phyloP scores from a whole-genome alignment of 2,329 filamentous ascomycete genomes.

The Coleophoma cylindrospora region DNA sequence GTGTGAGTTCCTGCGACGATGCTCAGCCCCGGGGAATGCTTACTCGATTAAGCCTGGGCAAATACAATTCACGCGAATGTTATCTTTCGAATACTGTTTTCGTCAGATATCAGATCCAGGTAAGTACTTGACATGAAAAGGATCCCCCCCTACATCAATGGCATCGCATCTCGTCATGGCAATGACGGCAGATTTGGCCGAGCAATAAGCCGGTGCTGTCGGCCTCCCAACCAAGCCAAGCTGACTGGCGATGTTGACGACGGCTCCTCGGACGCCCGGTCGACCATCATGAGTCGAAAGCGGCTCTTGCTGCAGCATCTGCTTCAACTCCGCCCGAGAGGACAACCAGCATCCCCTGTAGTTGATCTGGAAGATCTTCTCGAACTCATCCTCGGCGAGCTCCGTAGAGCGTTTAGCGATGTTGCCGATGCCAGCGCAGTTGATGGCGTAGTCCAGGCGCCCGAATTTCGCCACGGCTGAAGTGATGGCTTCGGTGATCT shows the following conservation, averaged over 20 bases:
- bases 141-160: conserved; percentile 35
- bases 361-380: conserved; percentile 36
- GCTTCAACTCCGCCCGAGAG: conserved; percentile 34
- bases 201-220: conserved; percentile 35
- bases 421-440: conserved; percentile 32
- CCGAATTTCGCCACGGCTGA: conserved; percentile 29
- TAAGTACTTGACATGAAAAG: neutral
- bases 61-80: conserved; percentile 40
- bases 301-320: conserved; percentile 38
- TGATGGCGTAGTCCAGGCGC: conserved; percentile 40
- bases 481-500: conserved; percentile 29
- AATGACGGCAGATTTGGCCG: conserved; percentile 39
- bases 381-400: conserved; percentile 32
- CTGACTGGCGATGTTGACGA: conserved; percentile 40
- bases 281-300: conserved; percentile 37
- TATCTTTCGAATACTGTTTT: conserved; percentile 35
- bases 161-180: conserved; percentile 40
- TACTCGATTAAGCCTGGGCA: conserved; percentile 39
- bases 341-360: conserved; percentile 40
- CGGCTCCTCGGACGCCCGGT: conserved; percentile 31
- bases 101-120: neutral
- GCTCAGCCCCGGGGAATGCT: conserved; percentile 2
- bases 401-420: conserved; percentile 17
- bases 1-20: neutral
- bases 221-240: conserved; percentile 36